Evolutionary conservation across 164 flowering plant genomes (phyloP).

Genomic region (Aristolochia californica): DNA sequence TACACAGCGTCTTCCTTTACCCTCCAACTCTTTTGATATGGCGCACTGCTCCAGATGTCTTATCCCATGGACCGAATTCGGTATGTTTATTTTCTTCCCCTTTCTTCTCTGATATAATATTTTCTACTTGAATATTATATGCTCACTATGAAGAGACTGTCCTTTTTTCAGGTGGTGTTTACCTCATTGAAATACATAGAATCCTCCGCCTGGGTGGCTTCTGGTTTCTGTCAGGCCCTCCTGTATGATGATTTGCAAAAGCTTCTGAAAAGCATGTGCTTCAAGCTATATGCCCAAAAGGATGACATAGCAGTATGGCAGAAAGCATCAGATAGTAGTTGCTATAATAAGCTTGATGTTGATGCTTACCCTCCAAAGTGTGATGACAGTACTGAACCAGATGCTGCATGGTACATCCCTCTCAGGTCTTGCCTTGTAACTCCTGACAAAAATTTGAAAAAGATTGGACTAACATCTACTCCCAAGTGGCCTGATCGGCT

Average conservation of each 20-base stretch:
- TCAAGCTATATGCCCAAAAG: slow-evolving; percentile 67
- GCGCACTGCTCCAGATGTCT: slow-evolving; percentile 99
- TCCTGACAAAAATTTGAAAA: slow-evolving; percentile 43
- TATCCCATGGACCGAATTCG: slow-evolving; percentile 99
- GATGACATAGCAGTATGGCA: slow-evolving; percentile 98
- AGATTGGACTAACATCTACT: slow-evolving; percentile 31
- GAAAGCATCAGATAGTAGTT: slow-evolving; percentile 46
- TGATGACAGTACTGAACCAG: slow-evolving; percentile 78
- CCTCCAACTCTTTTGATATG: slow-evolving; percentile 95
- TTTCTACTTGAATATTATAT: neutral
- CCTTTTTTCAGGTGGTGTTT: slow-evolving; percentile 69
- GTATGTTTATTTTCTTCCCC: slow-evolving; percentile 21
- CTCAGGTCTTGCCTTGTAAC: slow-evolving; percentile 77
- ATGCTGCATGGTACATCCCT: slow-evolving; percentile 88
- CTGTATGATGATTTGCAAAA: slow-evolving; percentile 77
- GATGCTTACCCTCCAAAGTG: slow-evolving; percentile 74
- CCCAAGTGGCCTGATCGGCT: slow-evolving; percentile 86
- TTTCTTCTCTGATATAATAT: neutral
- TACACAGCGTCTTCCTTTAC: slow-evolving; percentile 94
- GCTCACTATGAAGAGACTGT: slow-evolving; percentile 1
- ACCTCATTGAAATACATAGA: slow-evolving; percentile 84
- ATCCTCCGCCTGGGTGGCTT: slow-evolving; percentile 98
- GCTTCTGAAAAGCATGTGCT: slow-evolving; percentile 78
- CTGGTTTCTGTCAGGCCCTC: slow-evolving; percentile 98
- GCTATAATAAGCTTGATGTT: slow-evolving; percentile 45